Percentiles rank a stretch among this genome's conserved stretches.
Conservation (phyloP, 306 rosid genomes). For the Vigna nakashimae region DNA sequence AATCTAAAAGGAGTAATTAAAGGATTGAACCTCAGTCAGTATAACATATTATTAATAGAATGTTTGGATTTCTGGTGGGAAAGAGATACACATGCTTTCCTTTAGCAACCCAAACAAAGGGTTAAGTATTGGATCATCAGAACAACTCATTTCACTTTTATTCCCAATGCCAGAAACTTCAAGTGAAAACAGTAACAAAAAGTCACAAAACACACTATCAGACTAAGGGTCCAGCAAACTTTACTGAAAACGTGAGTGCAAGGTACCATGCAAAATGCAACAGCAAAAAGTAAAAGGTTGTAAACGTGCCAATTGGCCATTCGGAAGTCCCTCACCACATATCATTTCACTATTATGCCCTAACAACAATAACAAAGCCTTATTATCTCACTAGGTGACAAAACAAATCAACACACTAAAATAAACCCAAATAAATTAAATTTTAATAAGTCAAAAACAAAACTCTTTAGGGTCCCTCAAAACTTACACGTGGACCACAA, state of each 20-base stretch:
- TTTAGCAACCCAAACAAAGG: too few species aligned
- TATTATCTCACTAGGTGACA: neutral
- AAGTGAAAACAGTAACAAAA: conserved; percentile 9
- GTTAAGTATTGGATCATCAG: neutral
- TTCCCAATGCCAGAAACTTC: neutral
- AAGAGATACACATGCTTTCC: too few species aligned
- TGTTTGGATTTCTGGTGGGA: too few species aligned
- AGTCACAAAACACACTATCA: neutral
- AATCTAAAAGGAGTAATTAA: neutral
- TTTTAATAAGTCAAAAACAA: conserved; percentile 13
- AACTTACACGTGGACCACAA: neutral
- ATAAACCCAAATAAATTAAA: neutral
- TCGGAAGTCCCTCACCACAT: neutral
- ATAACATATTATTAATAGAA: neutral
- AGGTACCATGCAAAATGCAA: conserved; percentile 1
- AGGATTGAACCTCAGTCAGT: neutral
- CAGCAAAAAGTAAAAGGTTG: conserved; percentile 1
- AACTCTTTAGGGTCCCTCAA: neutral
- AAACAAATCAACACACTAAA: neutral
- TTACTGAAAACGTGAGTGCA: neutral
- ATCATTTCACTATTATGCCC: neutral
- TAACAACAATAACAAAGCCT: neutral
- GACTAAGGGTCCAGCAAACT: neutral
- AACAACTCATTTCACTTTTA: neutral
- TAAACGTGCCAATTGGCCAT: conserved; percentile 1